Percentiles rank a stretch among this genome's conserved stretches.
Conservation (phyloP, 805 yeast species). For the Myxozyma vanderwaltii region DNA sequence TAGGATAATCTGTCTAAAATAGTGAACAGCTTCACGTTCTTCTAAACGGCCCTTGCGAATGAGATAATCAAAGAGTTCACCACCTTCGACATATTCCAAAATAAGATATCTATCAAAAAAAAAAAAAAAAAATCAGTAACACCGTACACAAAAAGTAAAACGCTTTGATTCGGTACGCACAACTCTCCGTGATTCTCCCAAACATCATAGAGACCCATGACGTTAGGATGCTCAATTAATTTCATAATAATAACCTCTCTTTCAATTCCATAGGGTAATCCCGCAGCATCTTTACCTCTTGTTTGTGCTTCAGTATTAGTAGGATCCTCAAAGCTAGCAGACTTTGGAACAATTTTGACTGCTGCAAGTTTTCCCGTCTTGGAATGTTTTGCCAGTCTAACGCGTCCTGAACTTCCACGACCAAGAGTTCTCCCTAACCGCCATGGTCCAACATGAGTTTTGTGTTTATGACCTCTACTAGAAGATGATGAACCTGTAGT, state of each 20-base stretch:
- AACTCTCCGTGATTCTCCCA: constrained; percentile 96
- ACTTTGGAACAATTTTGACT: constrained; percentile 91
- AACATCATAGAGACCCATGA: constrained; percentile 90
- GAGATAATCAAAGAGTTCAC: constrained; percentile 89
- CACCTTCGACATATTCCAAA: constrained; percentile 94
- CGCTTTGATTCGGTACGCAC: constrained; percentile 24
- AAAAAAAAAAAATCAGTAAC: not conserved
- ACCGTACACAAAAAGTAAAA: not conserved
- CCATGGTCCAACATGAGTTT: constrained; percentile 90
- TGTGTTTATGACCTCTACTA: constrained; percentile 48
- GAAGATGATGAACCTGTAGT: constrained; percentile 48
- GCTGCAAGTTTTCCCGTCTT: constrained; percentile 90
- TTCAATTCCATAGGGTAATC: constrained; percentile 92
- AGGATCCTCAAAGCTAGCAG: constrained; percentile 45
- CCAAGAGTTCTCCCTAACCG: constrained; percentile 92
- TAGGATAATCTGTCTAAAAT: constrained; percentile 81
- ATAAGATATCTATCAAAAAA: constrained; percentile 61
- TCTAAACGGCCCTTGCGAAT: constrained; percentile 86
- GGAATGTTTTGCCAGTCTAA: constrained; percentile 83
- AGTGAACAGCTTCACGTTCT: constrained; percentile 85
- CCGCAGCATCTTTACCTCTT: constrained; percentile 50
- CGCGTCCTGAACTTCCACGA: constrained; percentile 95
- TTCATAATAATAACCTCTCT: constrained; percentile 98
- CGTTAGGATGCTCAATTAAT: constrained; percentile 88
- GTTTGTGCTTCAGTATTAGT: constrained; percentile 39